Evolutionary conservation across 352 stramenopile species (phyloP).

Genomic region (Blastocystis sp.): DNA sequence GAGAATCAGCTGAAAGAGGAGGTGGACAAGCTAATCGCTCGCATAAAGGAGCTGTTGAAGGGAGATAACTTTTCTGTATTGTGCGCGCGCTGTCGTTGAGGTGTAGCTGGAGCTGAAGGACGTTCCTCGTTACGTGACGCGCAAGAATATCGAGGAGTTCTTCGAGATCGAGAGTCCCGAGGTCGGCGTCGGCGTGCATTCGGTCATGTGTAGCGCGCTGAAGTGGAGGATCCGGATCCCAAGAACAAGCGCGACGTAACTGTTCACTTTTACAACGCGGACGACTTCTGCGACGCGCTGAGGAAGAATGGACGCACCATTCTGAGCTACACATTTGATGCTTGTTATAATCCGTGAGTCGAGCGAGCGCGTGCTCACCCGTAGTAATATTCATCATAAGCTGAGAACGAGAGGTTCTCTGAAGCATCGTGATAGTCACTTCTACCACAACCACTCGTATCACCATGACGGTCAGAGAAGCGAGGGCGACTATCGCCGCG

Average conservation of each 20-base stretch:
- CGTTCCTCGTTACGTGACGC: conserved; percentile 42
- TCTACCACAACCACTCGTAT: not conserved
- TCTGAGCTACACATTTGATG: conserved; percentile 64
- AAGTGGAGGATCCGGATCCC: conserved; percentile 49
- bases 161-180: not conserved
- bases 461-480: not conserved
- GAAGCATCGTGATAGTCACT: not conserved
- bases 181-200: not conserved
- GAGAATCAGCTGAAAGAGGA: conserved; percentile 16
- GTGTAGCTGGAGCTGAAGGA: conserved; percentile 65
- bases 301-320: conserved; percentile 48
- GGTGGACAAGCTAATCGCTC: conserved; percentile 10
- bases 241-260: conserved; percentile 58
- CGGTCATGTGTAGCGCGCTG: not conserved
- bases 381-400: conserved; percentile 62
- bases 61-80: conserved; percentile 32
- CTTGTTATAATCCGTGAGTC: conserved; percentile 33
- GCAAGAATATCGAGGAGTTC: conserved; percentile 52
- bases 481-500: not conserved
- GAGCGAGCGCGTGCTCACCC: not conserved
- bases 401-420: not conserved
- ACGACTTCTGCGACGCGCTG: conserved; percentile 44
- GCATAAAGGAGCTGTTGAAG: conserved; percentile 30
- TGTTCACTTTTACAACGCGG: conserved; percentile 49
- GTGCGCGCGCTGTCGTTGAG: not conserved